Base-by-base conservation (phyloP, 2,329 filamentous ascomycete species). In the Shiraia sp. region DNA sequence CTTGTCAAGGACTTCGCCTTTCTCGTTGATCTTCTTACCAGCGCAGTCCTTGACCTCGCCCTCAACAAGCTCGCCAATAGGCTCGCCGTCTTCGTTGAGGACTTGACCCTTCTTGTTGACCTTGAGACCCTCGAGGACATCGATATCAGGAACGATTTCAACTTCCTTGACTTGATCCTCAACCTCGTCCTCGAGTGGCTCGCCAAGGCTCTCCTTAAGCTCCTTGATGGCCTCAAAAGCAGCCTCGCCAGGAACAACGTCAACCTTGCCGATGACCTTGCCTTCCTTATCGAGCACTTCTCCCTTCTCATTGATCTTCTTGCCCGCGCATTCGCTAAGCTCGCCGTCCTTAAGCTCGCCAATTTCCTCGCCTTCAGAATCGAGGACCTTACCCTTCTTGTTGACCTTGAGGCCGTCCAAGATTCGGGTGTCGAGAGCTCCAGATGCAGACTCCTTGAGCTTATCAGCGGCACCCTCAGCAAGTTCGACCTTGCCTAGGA, bases 1-100 rank as follows among this genome's bases (percentile, higher is more conserved):
- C 62, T 77, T 81, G 61, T 84, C 82, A 58, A 84, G 74, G 41
- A 86, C 80, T 56, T 85, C 82, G 14, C 82, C 82, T 65, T 83
- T 74, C 45, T 76, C 77, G 51, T 86, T 83, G 53, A 83, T 72
- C 66, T 84, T 85, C 71, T 83, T 84, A 44, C 83, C 77, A 13
- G 83, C 79, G 49, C 82, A 85, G 48, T 84, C 80, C 10, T 76
- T 66, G 10, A 85, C 65, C 37, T 85, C 78, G 29, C 84, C 83
- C 51, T 79, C 76, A 28, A 67, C 61, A 29, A 80, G 74, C 54
- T 78, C 75, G 23, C 76, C 78, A 51, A 80, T 77, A 6, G 71
- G 65, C 45, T 80, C 78, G 16, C 77, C 77, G 37, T 78, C 76
- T 53, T 78, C 75, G 51, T 76, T 72, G 25, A 78, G 66, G 36